Evolutionary conservation across 192 early-diverging fungal genomes (phyloP).

Genomic region (Gamsiella multidivaricata): DNA sequence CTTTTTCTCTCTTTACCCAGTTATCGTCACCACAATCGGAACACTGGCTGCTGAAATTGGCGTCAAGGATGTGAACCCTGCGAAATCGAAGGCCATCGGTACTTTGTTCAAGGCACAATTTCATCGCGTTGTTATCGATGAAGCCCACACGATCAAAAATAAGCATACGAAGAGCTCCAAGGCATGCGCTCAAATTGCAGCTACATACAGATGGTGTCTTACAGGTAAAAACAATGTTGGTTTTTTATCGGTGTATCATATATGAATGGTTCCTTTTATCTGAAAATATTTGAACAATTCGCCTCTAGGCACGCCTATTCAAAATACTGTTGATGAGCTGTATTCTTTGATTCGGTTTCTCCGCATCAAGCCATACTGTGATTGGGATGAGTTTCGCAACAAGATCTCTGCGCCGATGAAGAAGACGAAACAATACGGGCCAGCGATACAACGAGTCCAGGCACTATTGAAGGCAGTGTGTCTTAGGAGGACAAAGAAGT

Average conservation of each 20-base stretch:
- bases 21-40: constrained; percentile 63
- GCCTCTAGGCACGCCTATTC: constrained; percentile 61
- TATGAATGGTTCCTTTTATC: not conserved
- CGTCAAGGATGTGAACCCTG: not conserved
- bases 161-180: constrained; percentile 54
- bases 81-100: constrained; percentile 27
- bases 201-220: constrained; percentile 71
- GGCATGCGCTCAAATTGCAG: constrained; percentile 59
- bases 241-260: too few relatives aligned
- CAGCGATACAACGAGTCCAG: constrained; percentile 66
- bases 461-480: constrained; percentile 67
- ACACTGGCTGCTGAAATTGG: constrained; percentile 44
- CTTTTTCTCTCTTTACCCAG: constrained; percentile 13
- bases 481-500: constrained; percentile 78
- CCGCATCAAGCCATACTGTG: constrained; percentile 64
- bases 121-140: constrained; percentile 62
- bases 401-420: constrained; percentile 62
- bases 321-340: constrained; percentile 78
- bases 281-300: too few relatives aligned
- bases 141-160: constrained; percentile 77
- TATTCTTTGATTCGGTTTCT: constrained; percentile 79
- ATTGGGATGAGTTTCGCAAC: constrained; percentile 60
- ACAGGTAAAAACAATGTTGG: constrained; percentile 69
- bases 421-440: constrained; percentile 26
- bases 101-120: constrained; percentile 42